A percentile compares a stretch with the other conserved stretches of the same genome.
phyloP scores from a whole-genome alignment of 2,329 filamentous ascomycete species.

The Apiospora koreana region DNA sequence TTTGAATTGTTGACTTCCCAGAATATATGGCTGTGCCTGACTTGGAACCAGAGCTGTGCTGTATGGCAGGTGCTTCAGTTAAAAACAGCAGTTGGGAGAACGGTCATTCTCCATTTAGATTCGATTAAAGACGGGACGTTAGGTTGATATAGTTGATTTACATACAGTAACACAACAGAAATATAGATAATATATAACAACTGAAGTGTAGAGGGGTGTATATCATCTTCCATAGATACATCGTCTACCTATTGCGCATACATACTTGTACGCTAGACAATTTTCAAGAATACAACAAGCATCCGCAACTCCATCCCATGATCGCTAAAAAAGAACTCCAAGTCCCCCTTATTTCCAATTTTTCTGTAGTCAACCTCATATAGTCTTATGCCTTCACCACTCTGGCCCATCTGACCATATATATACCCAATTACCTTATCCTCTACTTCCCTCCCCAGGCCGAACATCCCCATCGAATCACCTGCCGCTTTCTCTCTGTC shows the following conservation, averaged over 20 bases:
- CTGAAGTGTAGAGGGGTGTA: not conserved
- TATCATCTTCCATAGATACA: not conserved
- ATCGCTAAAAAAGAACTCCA: not conserved
- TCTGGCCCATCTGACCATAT: not conserved
- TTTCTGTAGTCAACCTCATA: not conserved
- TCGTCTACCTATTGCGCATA: not conserved
- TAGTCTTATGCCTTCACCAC: not conserved
- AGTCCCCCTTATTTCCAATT: not conserved
- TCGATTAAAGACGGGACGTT: too few species aligned
- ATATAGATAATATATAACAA: too few species aligned
- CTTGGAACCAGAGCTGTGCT: too few species aligned
- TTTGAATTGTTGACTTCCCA: not conserved
- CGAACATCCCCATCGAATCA: not conserved
- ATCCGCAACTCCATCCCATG: constrained; percentile 1
- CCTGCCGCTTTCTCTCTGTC: not conserved
- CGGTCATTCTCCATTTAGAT: too few species aligned
- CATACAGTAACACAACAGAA: too few species aligned
- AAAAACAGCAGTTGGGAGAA: too few species aligned
- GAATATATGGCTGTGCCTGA: not conserved
- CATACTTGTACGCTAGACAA: not conserved
- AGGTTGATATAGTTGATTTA: too few species aligned
- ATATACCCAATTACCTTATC: not conserved
- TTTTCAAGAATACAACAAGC: not conserved
- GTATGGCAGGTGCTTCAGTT: too few species aligned
- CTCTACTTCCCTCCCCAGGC: not conserved